phyloP scores from a whole-genome alignment of 208 protist genomes.

The Naegleria fowleri region DNA sequence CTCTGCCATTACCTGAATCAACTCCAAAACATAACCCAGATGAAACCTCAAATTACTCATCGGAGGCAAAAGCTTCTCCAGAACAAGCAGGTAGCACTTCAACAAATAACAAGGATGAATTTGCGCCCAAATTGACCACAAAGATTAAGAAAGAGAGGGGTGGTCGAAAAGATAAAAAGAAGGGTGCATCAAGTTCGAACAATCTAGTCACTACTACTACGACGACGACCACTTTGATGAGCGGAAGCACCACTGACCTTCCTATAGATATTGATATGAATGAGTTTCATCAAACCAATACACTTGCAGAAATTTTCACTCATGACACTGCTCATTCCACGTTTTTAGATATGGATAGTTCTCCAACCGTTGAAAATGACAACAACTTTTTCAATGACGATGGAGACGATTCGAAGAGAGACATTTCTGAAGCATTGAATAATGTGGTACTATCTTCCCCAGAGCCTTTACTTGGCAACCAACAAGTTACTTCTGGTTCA shows the following conservation, averaged over 20 bases:
- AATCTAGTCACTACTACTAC: background rate
- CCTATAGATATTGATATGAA: background rate
- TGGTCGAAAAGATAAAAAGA: background rate
- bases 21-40: background rate
- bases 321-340: background rate
- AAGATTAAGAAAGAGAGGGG: background rate
- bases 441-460: background rate
- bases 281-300: background rate
- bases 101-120: background rate
- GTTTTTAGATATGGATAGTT: background rate
- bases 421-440: background rate
- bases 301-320: background rate
- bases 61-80: background rate
- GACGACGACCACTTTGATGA: background rate
- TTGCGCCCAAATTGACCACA: background rate
- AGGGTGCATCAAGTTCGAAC: background rate
- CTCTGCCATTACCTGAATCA: background rate
- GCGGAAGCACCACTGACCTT: background rate
- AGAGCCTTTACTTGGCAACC: background rate
- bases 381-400: background rate
- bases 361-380: background rate
- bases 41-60: background rate
- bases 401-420: background rate
- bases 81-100: background rate
- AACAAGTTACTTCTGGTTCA: background rate